phyloP scores from a whole-genome alignment of 306 rosid species.

The Trifolium subterraneum region DNA sequence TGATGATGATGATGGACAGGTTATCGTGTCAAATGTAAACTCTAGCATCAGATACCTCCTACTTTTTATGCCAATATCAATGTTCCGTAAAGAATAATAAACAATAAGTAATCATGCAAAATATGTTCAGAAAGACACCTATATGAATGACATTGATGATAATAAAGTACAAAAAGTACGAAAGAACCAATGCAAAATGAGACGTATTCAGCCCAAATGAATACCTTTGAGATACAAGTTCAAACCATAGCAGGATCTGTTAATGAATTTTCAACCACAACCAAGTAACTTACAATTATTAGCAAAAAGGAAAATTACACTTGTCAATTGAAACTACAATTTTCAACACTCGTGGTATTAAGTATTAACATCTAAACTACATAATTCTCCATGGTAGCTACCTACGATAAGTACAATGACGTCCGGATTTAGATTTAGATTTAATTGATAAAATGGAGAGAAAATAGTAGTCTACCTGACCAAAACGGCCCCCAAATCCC shows the following conservation, averaged over 20 bases:
- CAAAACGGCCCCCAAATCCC: slow-evolving; percentile 99
- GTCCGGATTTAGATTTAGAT: slow-evolving; percentile 22
- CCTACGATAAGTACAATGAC: slow-evolving; percentile 3
- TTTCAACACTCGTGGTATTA: slow-evolving; percentile 22
- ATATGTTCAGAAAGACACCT: slow-evolving; percentile 19
- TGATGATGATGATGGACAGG: slow-evolving; percentile 1
- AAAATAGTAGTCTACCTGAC: slow-evolving; percentile 71
- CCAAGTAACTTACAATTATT: slow-evolving; percentile 20
- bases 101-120: slow-evolving; percentile 5
- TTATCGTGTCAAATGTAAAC: slow-evolving; percentile 36
- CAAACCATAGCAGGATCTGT: slow-evolving; percentile 29
- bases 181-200: slow-evolving; percentile 17
- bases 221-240: slow-evolving; percentile 35
- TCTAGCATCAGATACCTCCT: slow-evolving; percentile 14
- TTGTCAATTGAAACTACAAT: slow-evolving; percentile 18
- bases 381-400: slow-evolving; percentile 12
- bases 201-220: slow-evolving; percentile 25
- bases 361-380: slow-evolving; percentile 29
- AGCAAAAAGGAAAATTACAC: slow-evolving; percentile 12
- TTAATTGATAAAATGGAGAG: slow-evolving; percentile 37
- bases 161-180: slow-evolving; percentile 13
- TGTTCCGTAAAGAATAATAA: slow-evolving; percentile 19
- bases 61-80: slow-evolving; percentile 18
- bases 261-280: slow-evolving; percentile 34
- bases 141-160: slow-evolving; percentile 9